These are phyloP conservation scores for Pittosporum tobira DNA, from an alignment of 129 eudicot species.

Conservation along the genomic window DNA sequence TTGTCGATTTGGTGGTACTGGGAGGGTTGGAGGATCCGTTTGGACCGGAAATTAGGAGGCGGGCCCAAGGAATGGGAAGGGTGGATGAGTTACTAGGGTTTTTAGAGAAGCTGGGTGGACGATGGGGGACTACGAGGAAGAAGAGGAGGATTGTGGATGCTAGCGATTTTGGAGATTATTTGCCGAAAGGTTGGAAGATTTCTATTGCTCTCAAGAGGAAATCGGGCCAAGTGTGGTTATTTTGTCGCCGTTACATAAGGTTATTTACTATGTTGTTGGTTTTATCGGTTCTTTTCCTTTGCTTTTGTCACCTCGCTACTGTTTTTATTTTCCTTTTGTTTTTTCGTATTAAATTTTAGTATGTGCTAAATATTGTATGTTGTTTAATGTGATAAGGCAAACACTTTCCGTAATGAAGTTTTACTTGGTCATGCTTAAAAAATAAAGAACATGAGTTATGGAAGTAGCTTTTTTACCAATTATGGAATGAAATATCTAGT, in stretches of 20 bases:
- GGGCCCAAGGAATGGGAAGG: slow-evolving; percentile 44
- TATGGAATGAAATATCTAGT: no score
- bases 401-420: no score
- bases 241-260: slow-evolving; percentile 86
- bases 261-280: no score
- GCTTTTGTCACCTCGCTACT: no score
- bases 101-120: slow-evolving; percentile 48
- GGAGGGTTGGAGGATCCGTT: slow-evolving; percentile 53
- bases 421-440: no score
- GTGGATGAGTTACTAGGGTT: slow-evolving; percentile 60
- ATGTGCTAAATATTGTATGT: no score
- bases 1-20: slow-evolving; percentile 42
- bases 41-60: slow-evolving; percentile 41
- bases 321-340: no score
- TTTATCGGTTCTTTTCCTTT: no score
- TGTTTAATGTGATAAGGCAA: no score
- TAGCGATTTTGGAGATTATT: slow-evolving; percentile 47
- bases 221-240: slow-evolving; percentile 49
- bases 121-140: slow-evolving; percentile 82
- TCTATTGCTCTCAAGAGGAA: slow-evolving; percentile 60
- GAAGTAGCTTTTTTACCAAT: no score
- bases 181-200: slow-evolving; percentile 79
- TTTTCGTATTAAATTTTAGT: no score
- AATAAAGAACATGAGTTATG: no score
- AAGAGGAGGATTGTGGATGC: slow-evolving; percentile 81